Percentiles rank a stretch among this genome's conserved stretches.
These are phyloP conservation scores for Heterobasidion irregulare DNA, from an alignment of 1,284 basidiomycete species.

Conservation along the genomic window DNA sequence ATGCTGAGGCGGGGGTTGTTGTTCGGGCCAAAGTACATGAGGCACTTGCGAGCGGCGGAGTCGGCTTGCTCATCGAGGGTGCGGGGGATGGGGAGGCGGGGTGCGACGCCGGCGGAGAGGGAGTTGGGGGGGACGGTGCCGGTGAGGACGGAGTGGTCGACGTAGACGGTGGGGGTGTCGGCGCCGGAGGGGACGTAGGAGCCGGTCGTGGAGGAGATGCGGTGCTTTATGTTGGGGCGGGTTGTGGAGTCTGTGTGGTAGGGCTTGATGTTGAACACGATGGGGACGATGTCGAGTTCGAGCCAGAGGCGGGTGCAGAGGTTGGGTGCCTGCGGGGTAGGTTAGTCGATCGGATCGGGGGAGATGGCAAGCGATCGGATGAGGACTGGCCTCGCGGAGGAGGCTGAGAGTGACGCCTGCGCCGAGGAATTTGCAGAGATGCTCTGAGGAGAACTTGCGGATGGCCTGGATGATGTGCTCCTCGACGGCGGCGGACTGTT, in stretches of 20 bases:
- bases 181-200: conserved; percentile 66
- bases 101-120: conserved; percentile 37
- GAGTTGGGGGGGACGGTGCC: conserved; percentile 20
- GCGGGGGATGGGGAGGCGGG: conserved; percentile 61
- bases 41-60: conserved; percentile 71
- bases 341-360: not conserved
- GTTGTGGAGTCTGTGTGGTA: conserved; percentile 72
- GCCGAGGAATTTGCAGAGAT: conserved; percentile 77
- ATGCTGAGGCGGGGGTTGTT: conserved; percentile 76
- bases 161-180: conserved; percentile 63
- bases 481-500: conserved; percentile 34
- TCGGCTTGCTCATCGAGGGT: conserved; percentile 78
- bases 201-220: conserved; percentile 66
- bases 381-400: conserved; percentile 31
- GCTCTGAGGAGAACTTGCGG: conserved; percentile 61
- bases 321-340: conserved; percentile 48
- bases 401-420: conserved; percentile 43
- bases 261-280: conserved; percentile 77
- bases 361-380: not conserved
- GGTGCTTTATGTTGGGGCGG: conserved; percentile 68
- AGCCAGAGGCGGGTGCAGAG: conserved; percentile 73
- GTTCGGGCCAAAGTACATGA: conserved; percentile 73
- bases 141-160: conserved; percentile 38
- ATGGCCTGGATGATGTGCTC: conserved; percentile 49
- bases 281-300: conserved; percentile 67